A percentile compares a stretch with the other conserved stretches of the same genome.
phyloP scores from a whole-genome alignment of 345 rosid genomes.

The Hirschfeldia incana region DNA sequence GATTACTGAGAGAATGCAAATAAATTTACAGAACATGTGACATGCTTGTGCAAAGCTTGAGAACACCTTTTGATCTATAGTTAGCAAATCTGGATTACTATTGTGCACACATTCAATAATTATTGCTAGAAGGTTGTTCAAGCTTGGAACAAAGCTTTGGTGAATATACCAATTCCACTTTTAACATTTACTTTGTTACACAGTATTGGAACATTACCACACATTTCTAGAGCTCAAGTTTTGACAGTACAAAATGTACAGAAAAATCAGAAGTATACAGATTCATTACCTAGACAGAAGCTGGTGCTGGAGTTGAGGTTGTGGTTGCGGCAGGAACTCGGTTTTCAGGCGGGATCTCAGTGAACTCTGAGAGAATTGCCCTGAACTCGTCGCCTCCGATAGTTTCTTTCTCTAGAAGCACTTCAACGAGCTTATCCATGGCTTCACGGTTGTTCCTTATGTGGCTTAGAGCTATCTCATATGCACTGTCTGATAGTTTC shows the following conservation, averaged over 20 bases:
- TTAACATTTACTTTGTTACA: slow-evolving; percentile 30
- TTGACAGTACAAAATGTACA: slow-evolving; percentile 29
- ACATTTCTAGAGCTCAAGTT: slow-evolving; percentile 24
- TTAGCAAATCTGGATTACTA: background rate
- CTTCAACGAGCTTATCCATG: slow-evolving; percentile 91
- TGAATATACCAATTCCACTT: slow-evolving; percentile 12
- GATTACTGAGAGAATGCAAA: slow-evolving; percentile 4
- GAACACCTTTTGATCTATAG: background rate
- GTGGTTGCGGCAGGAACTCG: slow-evolving; percentile 52
- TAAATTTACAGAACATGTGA: slow-evolving; percentile 2
- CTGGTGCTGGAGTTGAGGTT: slow-evolving; percentile 48
- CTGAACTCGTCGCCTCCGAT: slow-evolving; percentile 88
- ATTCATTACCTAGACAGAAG: slow-evolving; percentile 38
- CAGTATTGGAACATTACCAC: slow-evolving; percentile 16
- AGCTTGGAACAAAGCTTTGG: background rate
- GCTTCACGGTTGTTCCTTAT: slow-evolving; percentile 94
- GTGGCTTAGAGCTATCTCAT: slow-evolving; percentile 74
- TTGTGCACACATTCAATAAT: background rate
- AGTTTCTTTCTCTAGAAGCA: slow-evolving; percentile 90
- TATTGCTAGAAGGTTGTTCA: background rate
- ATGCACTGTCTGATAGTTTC: slow-evolving; percentile 81
- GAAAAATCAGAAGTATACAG: slow-evolving; percentile 31
- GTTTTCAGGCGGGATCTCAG: slow-evolving; percentile 83
- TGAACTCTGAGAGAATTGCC: slow-evolving; percentile 89
- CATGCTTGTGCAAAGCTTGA: background rate